Conservation (phyloP, 768 basidiomycete species). For the Suillus americanus region DNA sequence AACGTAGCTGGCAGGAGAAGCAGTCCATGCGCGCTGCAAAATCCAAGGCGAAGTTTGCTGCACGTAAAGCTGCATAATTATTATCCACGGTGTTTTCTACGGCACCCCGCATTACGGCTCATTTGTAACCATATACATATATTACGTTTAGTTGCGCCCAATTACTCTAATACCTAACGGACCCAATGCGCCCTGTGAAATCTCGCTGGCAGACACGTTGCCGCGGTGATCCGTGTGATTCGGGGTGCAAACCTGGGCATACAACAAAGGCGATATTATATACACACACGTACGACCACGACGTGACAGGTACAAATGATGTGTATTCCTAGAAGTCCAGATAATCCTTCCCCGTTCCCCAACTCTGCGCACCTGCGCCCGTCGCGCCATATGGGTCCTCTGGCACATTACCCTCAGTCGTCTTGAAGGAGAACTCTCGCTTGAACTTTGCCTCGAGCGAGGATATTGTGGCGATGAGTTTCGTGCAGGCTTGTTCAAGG, state of each 20-base stretch:
- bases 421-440: constrained; percentile 79
- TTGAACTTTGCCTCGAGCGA: constrained; percentile 76
- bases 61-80: constrained; percentile 19
- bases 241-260: neutral
- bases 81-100: neutral
- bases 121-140: neutral
- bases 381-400: constrained; percentile 54
- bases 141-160: neutral
- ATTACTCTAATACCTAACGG: neutral
- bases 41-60: constrained; percentile 26
- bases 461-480: constrained; percentile 71
- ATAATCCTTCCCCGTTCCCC: constrained; percentile 53
- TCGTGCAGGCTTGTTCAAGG: constrained; percentile 80
- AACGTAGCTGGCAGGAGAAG: constrained; percentile 45
- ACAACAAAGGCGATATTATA: neutral
- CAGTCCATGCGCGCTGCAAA: constrained; percentile 38
- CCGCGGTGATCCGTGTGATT: neutral
- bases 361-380: constrained; percentile 39
- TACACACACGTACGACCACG: neutral
- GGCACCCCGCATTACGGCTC: neutral
- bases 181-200: neutral
- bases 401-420: constrained; percentile 50
- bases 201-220: neutral
- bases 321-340: constrained; percentile 45
- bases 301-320: constrained; percentile 1